These are phyloP conservation scores for Lepidium sativum DNA, from an alignment of 345 rosid genomes.

Conservation along the genomic window DNA sequence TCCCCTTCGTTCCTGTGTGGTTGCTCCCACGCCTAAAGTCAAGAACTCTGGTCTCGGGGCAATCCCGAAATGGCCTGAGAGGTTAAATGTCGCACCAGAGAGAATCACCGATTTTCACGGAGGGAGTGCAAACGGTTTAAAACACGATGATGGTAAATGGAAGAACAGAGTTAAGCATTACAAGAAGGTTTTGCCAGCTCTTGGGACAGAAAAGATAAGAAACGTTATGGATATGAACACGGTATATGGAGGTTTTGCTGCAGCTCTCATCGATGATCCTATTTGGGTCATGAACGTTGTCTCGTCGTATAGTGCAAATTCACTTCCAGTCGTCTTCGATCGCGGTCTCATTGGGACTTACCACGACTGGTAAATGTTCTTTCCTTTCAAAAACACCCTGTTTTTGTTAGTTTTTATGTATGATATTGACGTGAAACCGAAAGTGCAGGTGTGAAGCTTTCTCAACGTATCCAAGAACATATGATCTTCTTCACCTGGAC, in stretches of 20 bases:
- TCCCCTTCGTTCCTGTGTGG: constrained; percentile 82
- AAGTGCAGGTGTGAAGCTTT: constrained; percentile 87
- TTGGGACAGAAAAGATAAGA: constrained; percentile 77
- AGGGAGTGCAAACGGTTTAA: constrained; percentile 51
- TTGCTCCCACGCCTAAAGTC: constrained; percentile 55
- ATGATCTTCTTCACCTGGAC: constrained; percentile 93
- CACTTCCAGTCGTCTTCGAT: constrained; percentile 78
- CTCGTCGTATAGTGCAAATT: constrained; percentile 65
- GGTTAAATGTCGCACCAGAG: constrained; percentile 57
- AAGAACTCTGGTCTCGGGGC: constrained; percentile 49
- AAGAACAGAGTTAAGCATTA: constrained; percentile 74
- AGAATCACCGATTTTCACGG: constrained; percentile 62
- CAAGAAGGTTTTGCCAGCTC: constrained; percentile 69
- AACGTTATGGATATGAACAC: constrained; percentile 99
- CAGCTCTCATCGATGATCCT: constrained; percentile 66
- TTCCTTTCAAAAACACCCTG: not conserved
- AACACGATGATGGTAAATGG: constrained; percentile 85
- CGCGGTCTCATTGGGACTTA: constrained; percentile 89
- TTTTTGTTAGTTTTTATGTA: not conserved
- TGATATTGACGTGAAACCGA: constrained; percentile 10
- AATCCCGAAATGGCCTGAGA: constrained; percentile 79
- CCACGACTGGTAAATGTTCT: constrained; percentile 70
- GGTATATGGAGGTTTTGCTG: constrained; percentile 84
- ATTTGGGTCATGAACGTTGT: constrained; percentile 97
- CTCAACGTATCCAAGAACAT: constrained; percentile 95